These are phyloP conservation scores for Notholithocarpus densiflorus DNA, from an alignment of 306 rosid genomes.

Conservation along the genomic window DNA sequence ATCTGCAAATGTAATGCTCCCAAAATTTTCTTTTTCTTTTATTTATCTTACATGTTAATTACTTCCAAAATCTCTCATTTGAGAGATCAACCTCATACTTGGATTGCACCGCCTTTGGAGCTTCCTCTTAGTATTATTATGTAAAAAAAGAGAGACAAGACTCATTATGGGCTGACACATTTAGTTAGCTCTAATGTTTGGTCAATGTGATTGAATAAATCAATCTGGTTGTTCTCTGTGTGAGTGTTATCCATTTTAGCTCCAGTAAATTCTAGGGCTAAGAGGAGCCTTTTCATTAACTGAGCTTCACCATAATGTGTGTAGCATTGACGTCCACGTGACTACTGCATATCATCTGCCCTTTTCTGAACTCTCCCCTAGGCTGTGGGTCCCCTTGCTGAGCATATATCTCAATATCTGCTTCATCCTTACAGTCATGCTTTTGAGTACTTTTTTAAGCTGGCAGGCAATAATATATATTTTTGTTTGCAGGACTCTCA, in stretches of 20 bases:
- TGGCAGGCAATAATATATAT: conserved; percentile 18
- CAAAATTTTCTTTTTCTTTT: conserved; percentile 17
- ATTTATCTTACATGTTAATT: conserved; percentile 10
- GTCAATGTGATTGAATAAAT: conserved; percentile 5
- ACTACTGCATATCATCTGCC: not conserved
- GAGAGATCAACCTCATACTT: not conserved
- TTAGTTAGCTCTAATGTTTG: conserved; percentile 14
- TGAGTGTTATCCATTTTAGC: not conserved
- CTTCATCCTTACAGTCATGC: not conserved
- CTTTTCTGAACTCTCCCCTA: not conserved
- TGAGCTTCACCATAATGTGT: not conserved
- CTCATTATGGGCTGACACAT: conserved; percentile 1
- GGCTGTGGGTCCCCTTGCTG: not conserved
- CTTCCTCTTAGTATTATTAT: not conserved
- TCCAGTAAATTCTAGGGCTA: not conserved
- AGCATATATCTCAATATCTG: not conserved
- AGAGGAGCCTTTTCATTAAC: not conserved
- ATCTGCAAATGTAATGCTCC: conserved; percentile 30
- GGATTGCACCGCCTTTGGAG: not conserved
- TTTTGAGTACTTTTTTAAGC: conserved; percentile 16
- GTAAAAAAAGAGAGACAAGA: not conserved
- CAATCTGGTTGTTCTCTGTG: not conserved
- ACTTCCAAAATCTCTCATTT: not conserved
- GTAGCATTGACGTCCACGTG: not conserved
- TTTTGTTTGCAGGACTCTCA: conserved; percentile 45